Evolutionary conservation across 2,329 filamentous ascomycete genomes (phyloP), one percentile per base, ranked within the genome.

Genomic region (Phialophora tarda): DNA sequence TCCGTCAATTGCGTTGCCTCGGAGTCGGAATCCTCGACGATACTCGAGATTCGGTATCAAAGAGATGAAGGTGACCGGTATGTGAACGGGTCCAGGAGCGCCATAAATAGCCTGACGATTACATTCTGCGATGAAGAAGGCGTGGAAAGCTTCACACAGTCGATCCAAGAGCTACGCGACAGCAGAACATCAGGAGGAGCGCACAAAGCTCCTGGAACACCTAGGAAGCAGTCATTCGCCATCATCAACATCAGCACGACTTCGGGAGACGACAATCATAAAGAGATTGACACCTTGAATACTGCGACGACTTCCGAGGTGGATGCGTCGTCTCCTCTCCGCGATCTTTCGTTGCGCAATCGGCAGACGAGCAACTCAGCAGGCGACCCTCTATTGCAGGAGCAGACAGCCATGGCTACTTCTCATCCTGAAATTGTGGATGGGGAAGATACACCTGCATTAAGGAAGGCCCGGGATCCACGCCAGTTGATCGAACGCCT

Each of bases 51-150:
- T 26, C 24, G 26, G 30, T 69, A 63, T 24, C 44, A 44, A 7
- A 50, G 51, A 21, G 59, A 63, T 32, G 57, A 57, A 26, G 66
- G 66, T 17, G 65, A 61, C 32, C 55, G 57, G 7, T 54, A 59
- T 30, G 53, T 63, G 10, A 62, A 69, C 32, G 66, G 63, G 23
- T 32, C 38, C 59, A 69, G 64, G 50, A 62, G 61, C 28, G 66
- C 66, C 2, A 63, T 69, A 51, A 61, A 66, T 48, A 59, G 12
- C 51, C 55, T 66, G 44, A 62, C 58, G 1, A 53, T 66, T 10
- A 59, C 57, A 2, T 60, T 69, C 14, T 58, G 50, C 28, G 63
- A 69, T 32, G 44, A 63, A 28, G 63, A 56, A 30, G 53, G 50
- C 14, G 59, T 47, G 26, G 63, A 69, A 48, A 44, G 50, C 10